Conservation (phyloP, 2,329 filamentous ascomycete genomes). For the Ceratocystis variospora region DNA sequence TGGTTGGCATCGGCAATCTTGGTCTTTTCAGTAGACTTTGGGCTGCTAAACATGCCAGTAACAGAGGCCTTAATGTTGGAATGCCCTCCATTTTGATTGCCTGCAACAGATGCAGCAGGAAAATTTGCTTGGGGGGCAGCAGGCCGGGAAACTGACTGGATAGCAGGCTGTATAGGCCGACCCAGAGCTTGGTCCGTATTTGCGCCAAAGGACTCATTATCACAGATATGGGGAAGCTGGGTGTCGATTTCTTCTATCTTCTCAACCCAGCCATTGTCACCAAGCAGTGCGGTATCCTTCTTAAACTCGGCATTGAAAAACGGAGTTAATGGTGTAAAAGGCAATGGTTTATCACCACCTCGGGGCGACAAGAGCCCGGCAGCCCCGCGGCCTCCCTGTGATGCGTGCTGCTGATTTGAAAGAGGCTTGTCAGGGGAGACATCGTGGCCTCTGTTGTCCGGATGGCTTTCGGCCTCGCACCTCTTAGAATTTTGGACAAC, state of each 20-base stretch:
- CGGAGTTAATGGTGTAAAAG: constrained; percentile 32
- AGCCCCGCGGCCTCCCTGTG: not conserved
- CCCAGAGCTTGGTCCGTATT: not conserved
- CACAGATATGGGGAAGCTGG: not conserved
- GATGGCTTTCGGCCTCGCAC: not conserved
- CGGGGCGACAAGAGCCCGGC: not conserved
- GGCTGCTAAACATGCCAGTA: not conserved
- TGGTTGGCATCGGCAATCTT: not conserved
- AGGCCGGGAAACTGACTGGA: not conserved
- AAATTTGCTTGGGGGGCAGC: not conserved
- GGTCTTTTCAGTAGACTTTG: not conserved
- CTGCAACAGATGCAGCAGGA: not conserved
- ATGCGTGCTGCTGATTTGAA: not conserved
- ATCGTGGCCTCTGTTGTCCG: not conserved
- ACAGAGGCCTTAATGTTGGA: not conserved
- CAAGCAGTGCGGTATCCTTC: constrained; percentile 40
- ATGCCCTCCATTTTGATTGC: not conserved
- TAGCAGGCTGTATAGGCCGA: not conserved
- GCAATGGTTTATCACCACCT: not conserved
- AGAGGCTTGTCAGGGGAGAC: not conserved
- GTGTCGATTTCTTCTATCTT: constrained; percentile 25
- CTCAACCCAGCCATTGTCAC: constrained; percentile 44
- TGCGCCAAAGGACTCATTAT: not conserved
- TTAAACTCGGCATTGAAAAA: constrained; percentile 31
- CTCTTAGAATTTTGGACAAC: not conserved